Conservation (phyloP, 805 yeast species). For the Kluyveromyces lactis region DNA sequence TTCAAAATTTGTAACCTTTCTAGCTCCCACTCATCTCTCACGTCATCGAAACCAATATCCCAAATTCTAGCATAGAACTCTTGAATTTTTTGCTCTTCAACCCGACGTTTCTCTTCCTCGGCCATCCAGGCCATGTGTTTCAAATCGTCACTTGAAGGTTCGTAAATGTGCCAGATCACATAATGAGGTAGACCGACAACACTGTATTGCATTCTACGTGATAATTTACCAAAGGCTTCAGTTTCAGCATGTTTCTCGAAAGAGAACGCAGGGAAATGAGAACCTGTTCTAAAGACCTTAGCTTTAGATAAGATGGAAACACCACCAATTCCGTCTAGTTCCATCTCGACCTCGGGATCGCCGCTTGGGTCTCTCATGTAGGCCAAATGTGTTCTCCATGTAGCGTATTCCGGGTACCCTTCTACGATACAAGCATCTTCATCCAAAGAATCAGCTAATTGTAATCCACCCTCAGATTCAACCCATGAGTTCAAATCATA, state of each 20-base stretch:
- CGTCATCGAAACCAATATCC: slow-evolving; percentile 72
- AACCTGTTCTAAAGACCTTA: slow-evolving; percentile 74
- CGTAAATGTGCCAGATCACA: slow-evolving; percentile 94
- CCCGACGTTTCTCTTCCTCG: slow-evolving; percentile 58
- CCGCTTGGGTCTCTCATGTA: slow-evolving; percentile 93
- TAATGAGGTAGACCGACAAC: slow-evolving; percentile 92
- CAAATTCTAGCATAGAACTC: slow-evolving; percentile 64
- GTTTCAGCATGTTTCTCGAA: slow-evolving; percentile 96
- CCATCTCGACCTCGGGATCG: slow-evolving; percentile 88
- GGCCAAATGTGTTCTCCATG: slow-evolving; percentile 97
- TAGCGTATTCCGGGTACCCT: slow-evolving; percentile 94
- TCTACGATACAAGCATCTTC: slow-evolving; percentile 97
- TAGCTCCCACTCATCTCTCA: slow-evolving; percentile 59
- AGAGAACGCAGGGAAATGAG: slow-evolving; percentile 94
- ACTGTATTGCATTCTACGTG: slow-evolving; percentile 75
- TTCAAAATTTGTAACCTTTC: slow-evolving; percentile 67
- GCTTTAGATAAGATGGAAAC: slow-evolving; percentile 89
- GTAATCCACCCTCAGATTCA: slow-evolving; percentile 74
- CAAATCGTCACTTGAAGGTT: slow-evolving; percentile 89
- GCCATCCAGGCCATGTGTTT: slow-evolving; percentile 87
- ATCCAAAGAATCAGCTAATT: slow-evolving; percentile 64
- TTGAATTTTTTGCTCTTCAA: slow-evolving; percentile 54
- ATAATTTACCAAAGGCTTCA: slow-evolving; percentile 90
- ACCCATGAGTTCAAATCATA: slow-evolving; percentile 83
- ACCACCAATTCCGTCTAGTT: slow-evolving; percentile 94